These are phyloP conservation scores for Ceratocystis diversiconidia DNA, from an alignment of 2,329 filamentous ascomycete genomes.

Conservation along the genomic window DNA sequence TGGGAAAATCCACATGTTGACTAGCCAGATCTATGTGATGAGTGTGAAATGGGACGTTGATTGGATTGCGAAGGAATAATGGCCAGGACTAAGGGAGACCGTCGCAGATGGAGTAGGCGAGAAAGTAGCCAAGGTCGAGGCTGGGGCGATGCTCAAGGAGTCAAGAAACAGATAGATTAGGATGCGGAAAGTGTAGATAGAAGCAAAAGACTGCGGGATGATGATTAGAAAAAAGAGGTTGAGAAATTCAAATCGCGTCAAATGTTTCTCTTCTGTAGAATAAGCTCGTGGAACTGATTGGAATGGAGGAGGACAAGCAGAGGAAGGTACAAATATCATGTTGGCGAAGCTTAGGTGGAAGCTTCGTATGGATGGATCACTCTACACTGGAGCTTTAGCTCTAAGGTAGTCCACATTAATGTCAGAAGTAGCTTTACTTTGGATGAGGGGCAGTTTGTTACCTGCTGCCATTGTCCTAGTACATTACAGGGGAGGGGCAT, in stretches of 20 bases:
- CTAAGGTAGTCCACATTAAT: too few relatives aligned
- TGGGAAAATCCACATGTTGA: slow-evolving; percentile 85
- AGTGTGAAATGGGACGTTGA: background rate
- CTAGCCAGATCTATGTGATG: background rate
- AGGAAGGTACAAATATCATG: background rate
- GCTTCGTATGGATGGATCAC: background rate
- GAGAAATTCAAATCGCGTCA: background rate
- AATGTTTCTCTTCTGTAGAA: background rate
- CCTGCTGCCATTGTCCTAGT: too few relatives aligned
- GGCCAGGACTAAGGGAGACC: background rate
- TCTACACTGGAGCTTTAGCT: background rate
- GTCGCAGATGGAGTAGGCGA: background rate
- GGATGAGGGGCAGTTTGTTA: too few relatives aligned
- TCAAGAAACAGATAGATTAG: background rate
- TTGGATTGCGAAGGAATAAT: background rate
- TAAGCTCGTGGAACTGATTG: background rate
- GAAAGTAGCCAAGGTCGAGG: slow-evolving; percentile 2
- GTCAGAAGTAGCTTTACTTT: too few relatives aligned
- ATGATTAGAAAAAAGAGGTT: background rate
- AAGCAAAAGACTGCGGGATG: background rate
- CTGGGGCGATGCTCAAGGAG: background rate
- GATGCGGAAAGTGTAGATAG: background rate
- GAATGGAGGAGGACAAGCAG: background rate
- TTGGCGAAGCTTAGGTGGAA: background rate
- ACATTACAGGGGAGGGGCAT: too few relatives aligned